Evolutionary conservation across 371 early-diverging fungal species (phyloP), one percentile per base, ranked within the genome.

Genomic region (Haplosporangium sp.): DNA sequence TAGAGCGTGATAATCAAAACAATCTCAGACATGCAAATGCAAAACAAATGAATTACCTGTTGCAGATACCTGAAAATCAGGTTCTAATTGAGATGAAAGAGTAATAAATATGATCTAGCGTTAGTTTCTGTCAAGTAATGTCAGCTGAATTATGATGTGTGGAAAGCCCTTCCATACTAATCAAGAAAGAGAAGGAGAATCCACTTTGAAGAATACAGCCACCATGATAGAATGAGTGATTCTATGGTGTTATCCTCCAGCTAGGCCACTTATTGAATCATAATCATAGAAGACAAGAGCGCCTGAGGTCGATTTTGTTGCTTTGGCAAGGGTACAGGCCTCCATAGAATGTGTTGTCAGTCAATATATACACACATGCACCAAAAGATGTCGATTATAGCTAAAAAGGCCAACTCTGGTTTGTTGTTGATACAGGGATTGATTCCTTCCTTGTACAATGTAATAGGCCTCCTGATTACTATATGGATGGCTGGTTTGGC

Each of bases 51-150:
- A 55, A 65, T 82, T 87, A 91, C 91, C 76, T 91, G 92, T 83
- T 94, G 93, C 72, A 92, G 91, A 84, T 94, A 92, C 88, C 95
- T 91, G 93, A 97, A 96, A 76, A 96, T 96, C 86, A 97, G 92
- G 88, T 95, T 96, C 93, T 93, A 88, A 35, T 39, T 5, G n/a
- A 35, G 47, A n/a, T 48, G 56, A 17, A 1, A 13, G 10, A 20
- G 48, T 9, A 11, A 15, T 40, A 37, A 60, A 19, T 42, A 60
- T 15, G 27, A 27, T 27, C 27, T n/a, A n/a, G 17, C 3, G 60
- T 37, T 57, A 57, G 58, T 37, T 9, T 38, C 58, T 11, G 10
- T 7, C 13, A 35, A 11, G 15, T 4, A 20, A 37, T 38, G 27
- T 27, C 27, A 27, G 27, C 27, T 27, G 27, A 27, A 27, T 27